These are phyloP conservation scores for Combretum micranthum DNA, from an alignment of 345 rosid species.

Conservation along the genomic window DNA sequence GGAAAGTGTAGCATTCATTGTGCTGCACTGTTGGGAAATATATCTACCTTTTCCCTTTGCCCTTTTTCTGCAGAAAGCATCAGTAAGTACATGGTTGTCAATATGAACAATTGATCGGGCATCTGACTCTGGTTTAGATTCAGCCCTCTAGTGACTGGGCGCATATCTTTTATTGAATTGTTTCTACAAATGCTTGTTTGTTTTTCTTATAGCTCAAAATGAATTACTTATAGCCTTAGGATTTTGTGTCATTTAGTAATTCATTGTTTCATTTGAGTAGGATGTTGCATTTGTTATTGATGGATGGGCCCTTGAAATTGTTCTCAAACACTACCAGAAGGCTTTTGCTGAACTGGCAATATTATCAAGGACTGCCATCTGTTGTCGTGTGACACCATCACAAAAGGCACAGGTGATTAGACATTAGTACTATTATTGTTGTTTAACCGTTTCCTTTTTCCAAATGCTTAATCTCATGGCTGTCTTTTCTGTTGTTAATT, in stretches of 20 bases:
- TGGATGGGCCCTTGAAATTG: conserved; percentile 99
- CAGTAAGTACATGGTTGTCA: too few relatives aligned
- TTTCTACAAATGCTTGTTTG: too few relatives aligned
- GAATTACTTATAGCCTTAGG: neutral
- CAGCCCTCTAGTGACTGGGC: too few relatives aligned
- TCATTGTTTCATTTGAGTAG: conserved; percentile 25
- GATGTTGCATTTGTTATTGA: conserved; percentile 96
- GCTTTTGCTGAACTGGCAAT: conserved; percentile 92
- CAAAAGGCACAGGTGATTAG: conserved; percentile 88
- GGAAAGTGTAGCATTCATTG: too few relatives aligned
- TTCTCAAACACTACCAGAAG: conserved; percentile 66
- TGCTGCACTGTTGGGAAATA: too few relatives aligned
- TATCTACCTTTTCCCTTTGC: too few relatives aligned
- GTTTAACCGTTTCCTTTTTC: neutral
- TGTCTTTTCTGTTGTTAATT: too few relatives aligned
- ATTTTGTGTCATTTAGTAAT: neutral
- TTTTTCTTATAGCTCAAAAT: too few relatives aligned
- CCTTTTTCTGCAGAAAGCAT: too few relatives aligned
- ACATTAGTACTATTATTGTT: neutral
- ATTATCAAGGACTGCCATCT: conserved; percentile 93
- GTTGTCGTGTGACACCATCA: conserved; percentile 97
- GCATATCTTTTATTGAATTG: too few relatives aligned
- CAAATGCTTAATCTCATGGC: neutral
- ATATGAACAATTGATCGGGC: too few relatives aligned
- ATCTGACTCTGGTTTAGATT: too few relatives aligned